phyloP scores from a whole-genome alignment of 2,329 filamentous ascomycete genomes.

The Colletotrichum sansevieriae region DNA sequence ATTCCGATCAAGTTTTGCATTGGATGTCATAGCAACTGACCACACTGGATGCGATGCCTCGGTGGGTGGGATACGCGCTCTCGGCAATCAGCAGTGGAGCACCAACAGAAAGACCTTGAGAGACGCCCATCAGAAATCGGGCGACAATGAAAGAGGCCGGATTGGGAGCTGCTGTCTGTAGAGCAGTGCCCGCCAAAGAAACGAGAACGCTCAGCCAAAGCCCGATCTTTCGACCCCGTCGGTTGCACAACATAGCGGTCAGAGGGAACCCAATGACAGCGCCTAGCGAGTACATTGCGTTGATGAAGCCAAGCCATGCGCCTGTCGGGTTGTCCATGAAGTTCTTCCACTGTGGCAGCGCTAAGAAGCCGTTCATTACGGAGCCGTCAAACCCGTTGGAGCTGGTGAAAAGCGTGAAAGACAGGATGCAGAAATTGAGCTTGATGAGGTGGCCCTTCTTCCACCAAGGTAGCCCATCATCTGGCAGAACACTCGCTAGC shows the following conservation, averaged over 20 bases:
- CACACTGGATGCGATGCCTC: slow-evolving; percentile 25
- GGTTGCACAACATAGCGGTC: slow-evolving; percentile 51
- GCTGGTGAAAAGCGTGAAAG: slow-evolving; percentile 31
- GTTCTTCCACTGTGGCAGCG: slow-evolving; percentile 31
- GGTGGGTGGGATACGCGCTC: slow-evolving; percentile 49
- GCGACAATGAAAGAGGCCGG: slow-evolving; percentile 50
- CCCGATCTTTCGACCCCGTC: slow-evolving; percentile 30
- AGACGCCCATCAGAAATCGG: slow-evolving; percentile 51
- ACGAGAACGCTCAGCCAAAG: slow-evolving; percentile 28
- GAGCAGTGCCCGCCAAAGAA: slow-evolving; percentile 31
- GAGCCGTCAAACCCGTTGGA: slow-evolving; percentile 40
- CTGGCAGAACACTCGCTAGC: slow-evolving; percentile 32
- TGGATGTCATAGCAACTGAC: background rate
- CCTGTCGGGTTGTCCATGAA: slow-evolving; percentile 32
- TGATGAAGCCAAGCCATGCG: slow-evolving; percentile 34
- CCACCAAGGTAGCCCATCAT: slow-evolving; percentile 32
- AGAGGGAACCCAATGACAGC: slow-evolving; percentile 48
- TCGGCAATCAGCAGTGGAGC: slow-evolving; percentile 52
- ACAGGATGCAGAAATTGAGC: slow-evolving; percentile 38
- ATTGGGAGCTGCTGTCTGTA: slow-evolving; percentile 46
- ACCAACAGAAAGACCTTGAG: slow-evolving; percentile 46
- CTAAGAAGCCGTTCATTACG: slow-evolving; percentile 39
- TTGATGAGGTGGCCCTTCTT: slow-evolving; percentile 30
- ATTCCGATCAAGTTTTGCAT: too few species aligned
- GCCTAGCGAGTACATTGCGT: slow-evolving; percentile 52